phyloP scores from a whole-genome alignment of 1,139 yeast species.

The Kazachstania sp. region DNA sequence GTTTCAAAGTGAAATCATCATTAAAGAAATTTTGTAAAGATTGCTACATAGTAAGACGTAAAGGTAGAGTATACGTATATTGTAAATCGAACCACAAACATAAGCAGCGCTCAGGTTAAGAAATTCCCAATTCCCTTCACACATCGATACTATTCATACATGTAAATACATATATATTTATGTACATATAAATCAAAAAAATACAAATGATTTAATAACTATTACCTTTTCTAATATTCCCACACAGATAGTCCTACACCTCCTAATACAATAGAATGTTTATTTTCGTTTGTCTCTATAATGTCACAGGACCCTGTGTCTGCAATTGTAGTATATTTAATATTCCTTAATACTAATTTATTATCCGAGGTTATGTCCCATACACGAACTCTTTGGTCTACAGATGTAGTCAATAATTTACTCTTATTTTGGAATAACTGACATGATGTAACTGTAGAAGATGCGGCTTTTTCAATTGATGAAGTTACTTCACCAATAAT shows the following conservation, averaged over 20 bases:
- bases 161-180: background rate
- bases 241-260: constrained; percentile 66
- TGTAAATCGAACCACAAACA: constrained; percentile 91
- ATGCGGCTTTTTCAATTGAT: constrained; percentile 54
- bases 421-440: constrained; percentile 26
- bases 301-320: constrained; percentile 73
- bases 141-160: no score
- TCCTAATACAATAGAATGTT: constrained; percentile 41
- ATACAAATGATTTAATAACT: background rate
- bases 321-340: constrained; percentile 69
- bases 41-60: constrained; percentile 87
- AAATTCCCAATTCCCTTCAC: no score
- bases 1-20: constrained; percentile 68
- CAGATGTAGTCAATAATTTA: constrained; percentile 38
- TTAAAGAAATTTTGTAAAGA: constrained; percentile 88
- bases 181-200: background rate
- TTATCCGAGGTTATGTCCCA: constrained; percentile 43
- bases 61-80: constrained; percentile 86
- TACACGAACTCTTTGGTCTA: constrained; percentile 65
- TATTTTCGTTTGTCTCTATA: constrained; percentile 25
- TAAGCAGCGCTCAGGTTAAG: constrained; percentile 91
- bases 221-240: constrained; percentile 22
- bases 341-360: constrained; percentile 31
- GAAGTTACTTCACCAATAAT: constrained; percentile 18
- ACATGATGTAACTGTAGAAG: constrained; percentile 76